Evolutionary conservation across 2,329 filamentous ascomycete genomes (phyloP).

Genomic region (Aspergillus brunneoviolaceus): DNA sequence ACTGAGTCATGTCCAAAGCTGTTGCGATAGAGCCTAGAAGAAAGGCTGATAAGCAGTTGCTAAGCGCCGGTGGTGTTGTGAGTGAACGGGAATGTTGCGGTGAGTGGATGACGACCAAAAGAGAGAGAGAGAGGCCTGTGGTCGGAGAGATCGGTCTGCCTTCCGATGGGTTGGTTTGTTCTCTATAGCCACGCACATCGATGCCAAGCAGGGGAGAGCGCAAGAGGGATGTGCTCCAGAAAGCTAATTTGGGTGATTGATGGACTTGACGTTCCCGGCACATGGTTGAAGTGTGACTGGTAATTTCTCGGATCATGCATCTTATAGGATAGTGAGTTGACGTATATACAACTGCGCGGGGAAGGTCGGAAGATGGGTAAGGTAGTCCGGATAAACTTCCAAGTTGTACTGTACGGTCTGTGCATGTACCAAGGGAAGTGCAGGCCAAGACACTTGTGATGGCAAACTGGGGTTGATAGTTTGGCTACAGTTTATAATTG

Average conservation of each 20-base stretch:
- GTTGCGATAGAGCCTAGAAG: too few species aligned
- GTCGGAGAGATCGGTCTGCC: not conserved
- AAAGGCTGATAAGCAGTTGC: too few species aligned
- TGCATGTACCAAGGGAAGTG: not conserved
- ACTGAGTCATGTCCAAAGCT: too few species aligned
- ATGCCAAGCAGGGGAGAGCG: not conserved
- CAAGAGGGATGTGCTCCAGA: not conserved
- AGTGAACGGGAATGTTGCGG: too few species aligned
- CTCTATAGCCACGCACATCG: not conserved
- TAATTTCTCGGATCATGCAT: not conserved
- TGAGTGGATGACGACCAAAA: too few species aligned
- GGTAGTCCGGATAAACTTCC: not conserved
- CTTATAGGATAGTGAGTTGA: not conserved
- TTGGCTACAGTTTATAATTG: not conserved
- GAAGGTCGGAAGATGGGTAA: not conserved
- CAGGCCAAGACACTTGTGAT: not conserved
- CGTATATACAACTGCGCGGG: not conserved
- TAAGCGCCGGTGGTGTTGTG: too few species aligned
- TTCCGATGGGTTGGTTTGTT: not conserved
- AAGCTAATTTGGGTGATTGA: not conserved
- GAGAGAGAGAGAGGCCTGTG: not conserved
- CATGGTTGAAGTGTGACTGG: slow-evolving; percentile 5
- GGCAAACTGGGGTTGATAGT: not conserved
- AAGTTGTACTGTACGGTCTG: not conserved
- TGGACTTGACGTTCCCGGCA: not conserved